phyloP scores from a whole-genome alignment of 2,329 filamentous ascomycete genomes.

The Aspergillus vadensis region DNA sequence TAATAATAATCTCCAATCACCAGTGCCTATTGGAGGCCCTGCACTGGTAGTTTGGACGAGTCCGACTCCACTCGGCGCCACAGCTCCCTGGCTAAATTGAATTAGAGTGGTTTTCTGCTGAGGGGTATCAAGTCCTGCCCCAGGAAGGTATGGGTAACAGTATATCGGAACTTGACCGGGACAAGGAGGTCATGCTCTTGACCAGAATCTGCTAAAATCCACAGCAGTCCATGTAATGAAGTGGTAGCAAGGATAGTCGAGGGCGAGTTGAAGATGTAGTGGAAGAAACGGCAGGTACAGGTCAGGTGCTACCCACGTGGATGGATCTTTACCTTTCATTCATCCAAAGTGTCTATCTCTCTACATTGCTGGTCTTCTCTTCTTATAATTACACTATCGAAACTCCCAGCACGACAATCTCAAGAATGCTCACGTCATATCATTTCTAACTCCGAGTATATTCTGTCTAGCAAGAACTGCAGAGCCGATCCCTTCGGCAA shows the following conservation, averaged over 20 bases:
- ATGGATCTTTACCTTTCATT: not conserved
- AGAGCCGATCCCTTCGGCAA: not conserved
- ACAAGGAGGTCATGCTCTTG: no score
- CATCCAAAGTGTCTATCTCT: no score
- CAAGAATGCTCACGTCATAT: not conserved
- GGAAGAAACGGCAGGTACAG: not conserved
- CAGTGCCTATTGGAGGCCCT: not conserved
- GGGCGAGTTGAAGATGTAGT: not conserved
- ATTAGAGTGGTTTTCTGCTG: not conserved
- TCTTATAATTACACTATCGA: not conserved
- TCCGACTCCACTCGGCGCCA: not conserved
- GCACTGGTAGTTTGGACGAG: not conserved
- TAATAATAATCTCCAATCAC: no score
- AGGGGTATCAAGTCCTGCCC: not conserved
- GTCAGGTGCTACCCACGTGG: not conserved
- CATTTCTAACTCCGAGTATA: not conserved
- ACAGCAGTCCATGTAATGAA: not conserved
- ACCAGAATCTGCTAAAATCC: not conserved
- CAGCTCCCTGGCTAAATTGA: not conserved
- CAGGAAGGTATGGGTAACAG: not conserved
- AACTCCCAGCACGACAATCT: not conserved
- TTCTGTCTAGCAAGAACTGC: not conserved
- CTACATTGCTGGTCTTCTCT: not conserved
- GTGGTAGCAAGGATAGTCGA: not conserved
- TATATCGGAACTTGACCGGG: not conserved